These are phyloP conservation scores for Elsinoe fawcettii DNA, from an alignment of 2,329 filamentous ascomycete genomes.

Conservation along the genomic window DNA sequence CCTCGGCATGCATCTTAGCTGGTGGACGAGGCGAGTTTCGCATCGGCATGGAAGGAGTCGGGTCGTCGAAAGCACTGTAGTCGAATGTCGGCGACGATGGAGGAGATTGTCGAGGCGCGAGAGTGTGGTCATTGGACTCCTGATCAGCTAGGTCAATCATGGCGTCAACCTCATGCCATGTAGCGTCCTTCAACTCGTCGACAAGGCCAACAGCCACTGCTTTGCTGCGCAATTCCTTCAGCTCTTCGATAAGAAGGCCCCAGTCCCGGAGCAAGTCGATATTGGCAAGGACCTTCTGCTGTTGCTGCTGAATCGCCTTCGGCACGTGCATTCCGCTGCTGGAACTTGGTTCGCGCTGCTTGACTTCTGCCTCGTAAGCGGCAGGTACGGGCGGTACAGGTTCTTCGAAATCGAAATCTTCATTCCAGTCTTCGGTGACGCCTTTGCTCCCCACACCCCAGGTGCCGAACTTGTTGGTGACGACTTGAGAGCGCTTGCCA, in stretches of 20 bases:
- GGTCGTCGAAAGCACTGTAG: constrained; percentile 51
- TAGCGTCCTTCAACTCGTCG: constrained; percentile 49
- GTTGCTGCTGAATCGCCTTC: constrained; percentile 69
- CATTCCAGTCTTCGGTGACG: constrained; percentile 80
- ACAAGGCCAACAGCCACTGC: constrained; percentile 61
- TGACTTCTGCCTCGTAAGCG: constrained; percentile 30
- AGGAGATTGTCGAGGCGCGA: constrained; percentile 45
- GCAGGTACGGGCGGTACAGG: constrained; percentile 25
- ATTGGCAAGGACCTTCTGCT: constrained; percentile 73
- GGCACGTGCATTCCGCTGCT: constrained; percentile 61
- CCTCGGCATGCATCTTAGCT: constrained; percentile 14
- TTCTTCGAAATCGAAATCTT: constrained; percentile 73
- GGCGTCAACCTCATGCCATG: constrained; percentile 77
- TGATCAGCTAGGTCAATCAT: constrained; percentile 77
- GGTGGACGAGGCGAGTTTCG: constrained; percentile 10
- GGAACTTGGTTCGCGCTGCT: constrained; percentile 24
- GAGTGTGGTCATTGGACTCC: constrained; percentile 50
- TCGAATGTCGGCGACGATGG: constrained; percentile 51
- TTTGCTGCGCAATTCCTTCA: constrained; percentile 67
- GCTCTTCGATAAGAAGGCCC: constrained; percentile 70
- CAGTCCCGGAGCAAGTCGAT: constrained; percentile 77
- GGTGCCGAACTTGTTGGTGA: constrained; percentile 66
- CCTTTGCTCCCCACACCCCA: constrained; percentile 75
- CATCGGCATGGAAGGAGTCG: constrained; percentile 23
- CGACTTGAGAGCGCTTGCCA: constrained; percentile 47